Base-by-base conservation (phyloP, 75 land plant genomes). In the Sequoia sempervirens region DNA sequence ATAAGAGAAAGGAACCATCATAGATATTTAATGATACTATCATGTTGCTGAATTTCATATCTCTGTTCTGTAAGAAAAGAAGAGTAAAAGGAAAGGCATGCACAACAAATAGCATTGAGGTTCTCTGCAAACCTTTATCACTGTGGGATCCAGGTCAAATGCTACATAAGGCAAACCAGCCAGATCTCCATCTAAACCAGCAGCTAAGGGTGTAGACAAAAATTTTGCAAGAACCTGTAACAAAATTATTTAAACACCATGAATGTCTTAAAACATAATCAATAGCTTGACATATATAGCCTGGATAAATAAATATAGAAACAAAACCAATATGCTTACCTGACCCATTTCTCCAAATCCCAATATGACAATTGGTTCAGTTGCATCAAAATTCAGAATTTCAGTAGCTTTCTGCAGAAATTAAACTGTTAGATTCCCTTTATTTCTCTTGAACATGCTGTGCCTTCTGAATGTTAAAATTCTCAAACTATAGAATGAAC, bases 341-440 rank as follows among this genome's bases (percentile, higher is more conserved):
- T 97, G 99, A 47, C 95, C 98, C 95, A 92, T 97, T 82, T 94
- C 94, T 41, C 94, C 94, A 91, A 97, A 97, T n/a, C 99, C 99
- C 87, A 96, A 88, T n/a, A 97, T 92, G 43, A 97, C 94, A 73
- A 97, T 94, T 28, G 99, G 98, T 53, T 96, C 99, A 84, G 83
- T 87, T 12, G 84, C 93, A 54, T 92, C 87, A 84, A 88, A 95
- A 86, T 86, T 91, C 58, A 85, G 52, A 36, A 81, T 84, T 40
- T 91, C 95, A 32, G 73, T 78, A 75, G 72, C 41, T 85, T 88
- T 87, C 91, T 94, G 89, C 69, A 68, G 86, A 70, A 61, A 82
- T 54, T 0, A 34, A 47, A 80, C 40, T 20, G 20, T 41, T 78
- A 41, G 26, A 1, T 45, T 11, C 38, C 50, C 13, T n/a, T 41